Conservation (phyloP, 768 basidiomycete species). For the Mrakia blollopis region DNA sequence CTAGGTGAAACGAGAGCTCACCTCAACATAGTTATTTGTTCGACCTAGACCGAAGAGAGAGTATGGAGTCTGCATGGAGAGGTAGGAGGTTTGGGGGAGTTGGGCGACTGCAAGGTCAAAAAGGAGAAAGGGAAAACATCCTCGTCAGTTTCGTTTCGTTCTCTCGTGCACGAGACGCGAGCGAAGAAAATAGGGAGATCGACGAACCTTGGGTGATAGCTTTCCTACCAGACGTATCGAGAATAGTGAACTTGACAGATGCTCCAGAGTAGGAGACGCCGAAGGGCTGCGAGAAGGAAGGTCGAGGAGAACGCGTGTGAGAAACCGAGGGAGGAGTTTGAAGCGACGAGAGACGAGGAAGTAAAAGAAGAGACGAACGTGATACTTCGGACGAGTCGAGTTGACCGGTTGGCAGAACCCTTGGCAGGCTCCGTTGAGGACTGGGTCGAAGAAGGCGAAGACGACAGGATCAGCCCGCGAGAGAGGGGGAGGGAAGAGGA, state of each 20-base stretch:
- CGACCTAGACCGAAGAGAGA: constrained; percentile 94
- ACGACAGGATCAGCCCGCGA: background rate
- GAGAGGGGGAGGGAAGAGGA: constrained; percentile 37
- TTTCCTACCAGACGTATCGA: constrained; percentile 81
- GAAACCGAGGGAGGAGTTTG: background rate
- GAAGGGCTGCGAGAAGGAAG: constrained; percentile 61
- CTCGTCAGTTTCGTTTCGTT: background rate
- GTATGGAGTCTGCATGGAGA: constrained; percentile 83
- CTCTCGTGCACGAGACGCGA: no score
- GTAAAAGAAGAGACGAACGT: constrained; percentile 51
- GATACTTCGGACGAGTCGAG: constrained; percentile 52
- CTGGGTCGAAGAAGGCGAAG: constrained; percentile 46
- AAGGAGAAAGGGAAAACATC: constrained; percentile 24
- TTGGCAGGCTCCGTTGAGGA: constrained; percentile 86
- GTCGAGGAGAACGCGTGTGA: background rate
- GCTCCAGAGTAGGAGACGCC: constrained; percentile 93
- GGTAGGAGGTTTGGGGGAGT: constrained; percentile 87
- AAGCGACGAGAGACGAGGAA: background rate
- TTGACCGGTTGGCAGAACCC: constrained; percentile 67
- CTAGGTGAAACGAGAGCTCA: constrained; percentile 31
- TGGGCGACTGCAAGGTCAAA: constrained; percentile 87
- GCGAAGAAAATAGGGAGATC: background rate
- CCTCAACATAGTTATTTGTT: constrained; percentile 97
- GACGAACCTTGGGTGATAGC: constrained; percentile 77
- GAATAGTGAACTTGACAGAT: constrained; percentile 92